Evolutionary conservation across 441 rosid genomes (phyloP).

Genomic region (Populus trichocarpa): DNA sequence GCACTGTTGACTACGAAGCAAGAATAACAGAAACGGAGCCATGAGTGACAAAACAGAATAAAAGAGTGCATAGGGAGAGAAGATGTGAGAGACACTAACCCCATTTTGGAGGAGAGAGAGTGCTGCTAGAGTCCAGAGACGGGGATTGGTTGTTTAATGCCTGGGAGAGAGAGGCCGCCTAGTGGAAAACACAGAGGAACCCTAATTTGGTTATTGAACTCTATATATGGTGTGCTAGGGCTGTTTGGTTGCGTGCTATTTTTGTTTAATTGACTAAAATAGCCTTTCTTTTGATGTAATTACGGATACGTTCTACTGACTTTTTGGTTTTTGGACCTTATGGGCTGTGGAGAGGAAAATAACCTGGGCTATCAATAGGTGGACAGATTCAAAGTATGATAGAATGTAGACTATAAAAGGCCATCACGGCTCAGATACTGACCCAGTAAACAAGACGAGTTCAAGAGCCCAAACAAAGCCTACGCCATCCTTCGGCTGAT

Average conservation of each 20-base stretch:
- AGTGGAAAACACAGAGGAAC: background rate
- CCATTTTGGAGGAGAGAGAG: constrained; percentile 22
- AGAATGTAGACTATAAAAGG: too few relatives aligned
- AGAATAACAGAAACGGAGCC: background rate
- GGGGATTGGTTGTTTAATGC: background rate
- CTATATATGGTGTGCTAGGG: background rate
- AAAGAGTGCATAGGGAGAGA: background rate
- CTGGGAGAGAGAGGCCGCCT: background rate
- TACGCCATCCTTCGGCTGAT: background rate
- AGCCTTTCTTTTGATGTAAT: background rate
- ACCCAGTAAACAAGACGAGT: background rate
- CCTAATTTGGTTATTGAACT: background rate
- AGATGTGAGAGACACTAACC: constrained; percentile 10
- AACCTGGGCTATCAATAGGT: background rate
- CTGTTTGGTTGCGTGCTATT: background rate
- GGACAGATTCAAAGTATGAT: too few relatives aligned
- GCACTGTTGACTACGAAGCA: background rate
- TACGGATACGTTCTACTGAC: background rate
- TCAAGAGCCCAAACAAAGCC: background rate
- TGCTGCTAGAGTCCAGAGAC: background rate
- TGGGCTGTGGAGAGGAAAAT: background rate
- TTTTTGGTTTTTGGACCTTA: background rate
- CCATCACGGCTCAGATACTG: background rate
- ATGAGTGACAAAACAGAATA: background rate
- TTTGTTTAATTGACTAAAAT: background rate